Evolutionary conservation across 2,329 filamentous ascomycete species (phyloP), one percentile per base, ranked within the genome.

Genomic region (Fusarium armeniacum): DNA sequence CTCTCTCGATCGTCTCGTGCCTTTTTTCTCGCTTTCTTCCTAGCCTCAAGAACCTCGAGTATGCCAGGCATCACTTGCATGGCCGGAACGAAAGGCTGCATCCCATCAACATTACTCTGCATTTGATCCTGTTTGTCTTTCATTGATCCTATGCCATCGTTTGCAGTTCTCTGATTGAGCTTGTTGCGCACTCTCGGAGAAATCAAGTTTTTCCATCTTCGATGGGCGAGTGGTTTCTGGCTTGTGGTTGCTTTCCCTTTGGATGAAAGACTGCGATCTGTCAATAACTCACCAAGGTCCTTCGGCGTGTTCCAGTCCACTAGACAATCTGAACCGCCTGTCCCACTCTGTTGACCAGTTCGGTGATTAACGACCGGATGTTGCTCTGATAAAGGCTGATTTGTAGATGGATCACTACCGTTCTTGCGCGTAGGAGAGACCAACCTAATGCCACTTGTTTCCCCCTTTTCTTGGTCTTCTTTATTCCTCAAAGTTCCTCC

Each of bases 401-500:
- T n/a, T 24, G 32, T 8, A 26, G 28, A 43, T 28, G 38, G 28
- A 40, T 26, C 28, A n/a, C 26, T 40, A 40, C 10, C 20, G 18
- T 30, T 20, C 18, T 53, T 24, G 16, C 13, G 22, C 11, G n/a
- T 32, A 26, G 18, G 16, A 33, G 43, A n/a, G 30, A 32, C 13
- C 13, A 41, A 43, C 16, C 16, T 4, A 6, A 24, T 47, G 10
- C 18, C 38, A 11, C 65, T 54, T 24, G 53, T 38, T 13, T 74
- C 72, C 55, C 67, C 38, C 20, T 62, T 54, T 33, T 77, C 75
- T 77, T 73, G 78, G 51, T 73, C 77, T 2, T 77, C 74, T 7
- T 72, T 71, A 26, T 67, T 58, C 40, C 84, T 82, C 43, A 77
- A 58, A 2, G 85, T 87, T 12, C 85, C 82, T 22, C 86, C 85